A percentile compares a stretch with the other conserved stretches of the same genome.
Conservation (phyloP, 192 early-diverging fungal genomes). For the Coemansia sp. region DNA sequence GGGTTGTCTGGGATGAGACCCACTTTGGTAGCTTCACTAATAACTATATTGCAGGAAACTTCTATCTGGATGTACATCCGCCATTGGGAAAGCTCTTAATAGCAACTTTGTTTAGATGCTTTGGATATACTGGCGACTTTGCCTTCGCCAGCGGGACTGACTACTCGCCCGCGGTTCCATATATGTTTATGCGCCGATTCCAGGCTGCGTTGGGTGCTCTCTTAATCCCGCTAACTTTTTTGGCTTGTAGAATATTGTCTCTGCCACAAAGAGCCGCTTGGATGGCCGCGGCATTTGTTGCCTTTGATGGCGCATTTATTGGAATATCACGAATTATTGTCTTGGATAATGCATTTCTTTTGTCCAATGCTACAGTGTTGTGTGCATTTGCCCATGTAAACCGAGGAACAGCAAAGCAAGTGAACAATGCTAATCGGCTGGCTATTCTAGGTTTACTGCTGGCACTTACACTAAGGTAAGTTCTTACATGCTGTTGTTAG, state of each 20-base stretch:
- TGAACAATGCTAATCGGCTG: neutral
- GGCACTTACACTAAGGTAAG: neutral
- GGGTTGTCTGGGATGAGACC: slow-evolving; percentile 88
- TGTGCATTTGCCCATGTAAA: slow-evolving; percentile 1
- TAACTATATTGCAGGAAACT: slow-evolving; percentile 82
- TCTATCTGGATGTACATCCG: slow-evolving; percentile 98
- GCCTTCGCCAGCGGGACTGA: slow-evolving; percentile 71
- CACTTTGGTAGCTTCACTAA: slow-evolving; percentile 97
- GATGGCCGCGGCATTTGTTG: slow-evolving; percentile 73
- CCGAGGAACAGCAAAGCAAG: neutral
- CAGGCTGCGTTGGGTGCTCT: slow-evolving; percentile 74
- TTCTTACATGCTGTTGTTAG: neutral
- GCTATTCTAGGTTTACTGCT: slow-evolving; percentile 58
- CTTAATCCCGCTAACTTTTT: slow-evolving; percentile 75
- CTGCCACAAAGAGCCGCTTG: slow-evolving; percentile 15
- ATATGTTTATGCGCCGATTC: slow-evolving; percentile 70
- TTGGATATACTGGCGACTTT: slow-evolving; percentile 77
- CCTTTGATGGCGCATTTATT: slow-evolving; percentile 59
- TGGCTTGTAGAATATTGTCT: slow-evolving; percentile 33
- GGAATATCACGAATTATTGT: slow-evolving; percentile 86
- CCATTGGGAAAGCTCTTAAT: slow-evolving; percentile 79
- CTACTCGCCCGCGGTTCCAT: slow-evolving; percentile 88
- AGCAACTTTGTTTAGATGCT: slow-evolving; percentile 64
- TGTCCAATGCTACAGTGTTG: slow-evolving; percentile 62
- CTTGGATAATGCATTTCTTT: slow-evolving; percentile 90